A percentile compares a stretch with the other conserved stretches of the same genome.
phyloP scores from a whole-genome alignment of 345 rosid species.

The Rhizophora apiculata region DNA sequence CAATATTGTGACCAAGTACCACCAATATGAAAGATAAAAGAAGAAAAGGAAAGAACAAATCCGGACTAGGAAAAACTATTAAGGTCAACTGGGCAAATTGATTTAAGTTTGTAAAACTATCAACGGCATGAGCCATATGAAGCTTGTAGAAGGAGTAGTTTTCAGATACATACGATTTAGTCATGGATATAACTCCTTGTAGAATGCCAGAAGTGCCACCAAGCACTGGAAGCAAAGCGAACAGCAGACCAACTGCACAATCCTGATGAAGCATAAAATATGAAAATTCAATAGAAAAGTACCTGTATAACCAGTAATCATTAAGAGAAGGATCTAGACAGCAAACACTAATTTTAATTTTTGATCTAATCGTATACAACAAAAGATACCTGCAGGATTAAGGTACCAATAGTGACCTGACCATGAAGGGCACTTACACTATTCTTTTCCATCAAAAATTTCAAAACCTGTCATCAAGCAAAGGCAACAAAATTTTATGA shows the following conservation, averaged over 20 bases:
- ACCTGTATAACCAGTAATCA: not conserved
- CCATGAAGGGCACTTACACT: conserved; percentile 73
- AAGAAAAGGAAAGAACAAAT: too few relatives aligned
- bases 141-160: not conserved
- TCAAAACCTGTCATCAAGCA: conserved; percentile 55
- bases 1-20: too few relatives aligned
- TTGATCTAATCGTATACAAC: conserved; percentile 2
- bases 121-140: not conserved
- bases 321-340: not conserved
- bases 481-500: not conserved
- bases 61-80: too few relatives aligned
- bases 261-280: conserved; percentile 44
- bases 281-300: conserved; percentile 1
- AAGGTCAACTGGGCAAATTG: too few relatives aligned
- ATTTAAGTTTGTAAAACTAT: too few relatives aligned
- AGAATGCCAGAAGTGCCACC: conserved; percentile 88
- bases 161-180: conserved; percentile 58
- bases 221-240: conserved; percentile 89
- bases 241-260: conserved; percentile 90
- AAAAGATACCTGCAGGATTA: conserved; percentile 72
- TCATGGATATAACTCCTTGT: conserved; percentile 82
- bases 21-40: too few relatives aligned
- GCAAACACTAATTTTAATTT: conserved; percentile 20
- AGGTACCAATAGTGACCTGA: conserved; percentile 86
- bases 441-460: conserved; percentile 85